Percentiles rank a stretch among this genome's conserved stretches.
phyloP scores from a whole-genome alignment of 2,329 filamentous ascomycete species.

The Claviceps sorghi region DNA sequence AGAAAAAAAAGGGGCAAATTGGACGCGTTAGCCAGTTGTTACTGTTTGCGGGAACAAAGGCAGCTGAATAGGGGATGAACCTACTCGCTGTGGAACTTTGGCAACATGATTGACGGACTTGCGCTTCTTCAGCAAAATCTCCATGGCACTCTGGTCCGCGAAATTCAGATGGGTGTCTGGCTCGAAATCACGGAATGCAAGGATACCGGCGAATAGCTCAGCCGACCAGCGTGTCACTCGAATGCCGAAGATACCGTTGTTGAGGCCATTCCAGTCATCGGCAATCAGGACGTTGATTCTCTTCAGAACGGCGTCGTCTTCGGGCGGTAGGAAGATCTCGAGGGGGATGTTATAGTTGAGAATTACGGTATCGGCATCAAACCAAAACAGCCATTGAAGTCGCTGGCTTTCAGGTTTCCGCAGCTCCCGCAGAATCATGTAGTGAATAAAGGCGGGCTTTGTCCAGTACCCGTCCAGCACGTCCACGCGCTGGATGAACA shows the following conservation, averaged over 20 bases:
- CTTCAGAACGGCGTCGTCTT: background rate
- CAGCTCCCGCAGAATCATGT: constrained; percentile 23
- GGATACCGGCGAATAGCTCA: constrained; percentile 8
- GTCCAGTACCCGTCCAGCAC: constrained; percentile 21
- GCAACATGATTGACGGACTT: constrained; percentile 5
- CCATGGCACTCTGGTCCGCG: constrained; percentile 11
- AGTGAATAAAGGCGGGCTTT: constrained; percentile 24
- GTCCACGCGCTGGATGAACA: constrained; percentile 18
- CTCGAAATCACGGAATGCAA: constrained; percentile 7
- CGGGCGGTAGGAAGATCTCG: constrained; percentile 2
- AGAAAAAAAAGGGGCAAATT: too few relatives aligned
- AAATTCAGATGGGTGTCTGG: constrained; percentile 7
- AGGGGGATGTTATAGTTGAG: constrained; percentile 5
- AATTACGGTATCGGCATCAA: constrained; percentile 9
- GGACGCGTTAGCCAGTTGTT: background rate
- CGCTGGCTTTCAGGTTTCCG: constrained; percentile 22
- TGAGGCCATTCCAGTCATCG: constrained; percentile 4
- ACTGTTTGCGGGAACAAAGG: too few relatives aligned
- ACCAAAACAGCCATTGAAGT: constrained; percentile 23
- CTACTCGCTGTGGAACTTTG: constrained; percentile 8
- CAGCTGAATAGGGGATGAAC: background rate
- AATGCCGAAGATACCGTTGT: constrained; percentile 8
- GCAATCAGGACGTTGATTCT: background rate
- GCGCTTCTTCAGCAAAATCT: constrained; percentile 5
- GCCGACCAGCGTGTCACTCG: constrained; percentile 8